A percentile compares a stretch with the other conserved stretches of the same genome.
phyloP scores from a whole-genome alignment of 441 rosid genomes.

The Breynia disticha region DNA sequence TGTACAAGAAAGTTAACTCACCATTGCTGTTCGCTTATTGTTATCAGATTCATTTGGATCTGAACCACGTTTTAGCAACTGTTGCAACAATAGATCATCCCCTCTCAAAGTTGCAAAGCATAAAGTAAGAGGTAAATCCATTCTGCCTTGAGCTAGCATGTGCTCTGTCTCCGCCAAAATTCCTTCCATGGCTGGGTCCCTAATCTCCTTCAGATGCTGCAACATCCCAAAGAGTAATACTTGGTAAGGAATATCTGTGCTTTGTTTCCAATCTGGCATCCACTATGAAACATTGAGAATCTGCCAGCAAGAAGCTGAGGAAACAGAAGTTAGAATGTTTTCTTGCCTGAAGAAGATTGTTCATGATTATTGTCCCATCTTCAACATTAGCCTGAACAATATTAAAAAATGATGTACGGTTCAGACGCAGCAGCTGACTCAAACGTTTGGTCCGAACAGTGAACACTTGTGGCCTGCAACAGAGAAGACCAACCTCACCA shows the following conservation, averaged over 20 bases:
- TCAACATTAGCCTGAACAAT: constrained; percentile 78
- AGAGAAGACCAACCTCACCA: constrained; percentile 78
- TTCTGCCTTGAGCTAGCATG: constrained; percentile 64
- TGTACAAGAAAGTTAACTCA: constrained; percentile 14
- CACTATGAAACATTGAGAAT: background rate
- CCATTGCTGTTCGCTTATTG: constrained; percentile 60
- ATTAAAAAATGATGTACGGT: constrained; percentile 65
- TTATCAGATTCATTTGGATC: constrained; percentile 66
- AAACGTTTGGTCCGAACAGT: constrained; percentile 73
- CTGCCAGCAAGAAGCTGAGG: too few relatives aligned
- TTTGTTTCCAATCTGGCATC: too few relatives aligned
- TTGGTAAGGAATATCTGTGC: too few relatives aligned
- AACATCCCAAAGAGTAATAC: constrained; percentile 6
- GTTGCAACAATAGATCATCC: constrained; percentile 65
- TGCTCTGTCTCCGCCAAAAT: constrained; percentile 54
- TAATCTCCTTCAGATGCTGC: constrained; percentile 63
- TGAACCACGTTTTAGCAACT: constrained; percentile 59
- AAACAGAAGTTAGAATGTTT: background rate
- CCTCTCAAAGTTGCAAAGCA: constrained; percentile 74
- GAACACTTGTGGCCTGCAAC: constrained; percentile 79
- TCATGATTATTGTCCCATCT: constrained; percentile 82
- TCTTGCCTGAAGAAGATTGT: constrained; percentile 81
- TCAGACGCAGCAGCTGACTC: constrained; percentile 77
- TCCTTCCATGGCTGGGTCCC: constrained; percentile 45
- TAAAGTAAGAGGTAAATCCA: constrained; percentile 67